phyloP scores from a whole-genome alignment of 805 yeast species.

The Candida chauliodis region DNA sequence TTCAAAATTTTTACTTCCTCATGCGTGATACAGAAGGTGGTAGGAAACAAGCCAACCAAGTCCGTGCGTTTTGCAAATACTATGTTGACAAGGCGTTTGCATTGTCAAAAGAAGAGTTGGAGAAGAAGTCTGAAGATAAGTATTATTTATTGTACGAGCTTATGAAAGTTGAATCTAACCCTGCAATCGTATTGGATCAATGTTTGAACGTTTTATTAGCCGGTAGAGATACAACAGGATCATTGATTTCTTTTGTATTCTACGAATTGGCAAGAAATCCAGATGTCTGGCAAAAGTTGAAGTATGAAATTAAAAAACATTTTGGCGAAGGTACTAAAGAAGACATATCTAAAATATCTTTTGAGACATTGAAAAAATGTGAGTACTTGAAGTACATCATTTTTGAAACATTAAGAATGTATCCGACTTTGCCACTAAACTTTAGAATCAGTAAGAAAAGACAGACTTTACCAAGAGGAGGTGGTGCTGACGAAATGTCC shows the following conservation, averaged over 20 bases:
- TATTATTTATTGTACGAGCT: conserved; percentile 36
- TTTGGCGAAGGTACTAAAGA: conserved; percentile 33
- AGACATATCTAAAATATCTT: conserved; percentile 20
- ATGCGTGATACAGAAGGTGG: conserved; percentile 21
- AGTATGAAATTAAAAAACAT: conserved; percentile 21
- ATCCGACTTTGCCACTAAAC: conserved; percentile 30
- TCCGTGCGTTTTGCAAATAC: conserved; percentile 21
- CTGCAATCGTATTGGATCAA: conserved; percentile 32
- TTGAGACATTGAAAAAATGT: conserved; percentile 36
- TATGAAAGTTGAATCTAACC: conserved; percentile 33
- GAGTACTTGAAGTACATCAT: conserved; percentile 34
- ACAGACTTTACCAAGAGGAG: conserved; percentile 31
- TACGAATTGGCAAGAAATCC: conserved; percentile 35
- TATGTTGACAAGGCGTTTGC: conserved; percentile 29
- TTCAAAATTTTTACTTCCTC: conserved; percentile 20
- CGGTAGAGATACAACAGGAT: conserved; percentile 42
- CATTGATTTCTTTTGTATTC: conserved; percentile 30
- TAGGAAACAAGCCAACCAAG: conserved; percentile 18
- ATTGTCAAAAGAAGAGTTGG: conserved; percentile 22
- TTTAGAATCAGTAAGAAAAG: conserved; percentile 24
- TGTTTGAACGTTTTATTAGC: conserved; percentile 37
- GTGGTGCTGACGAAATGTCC: conserved; percentile 24
- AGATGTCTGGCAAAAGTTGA: conserved; percentile 25
- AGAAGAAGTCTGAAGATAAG: conserved; percentile 19
- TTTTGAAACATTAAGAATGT: conserved; percentile 33